phyloP scores from a whole-genome alignment of 495 filamentous ascomycete genomes.

The Gamarada debralockiae region DNA sequence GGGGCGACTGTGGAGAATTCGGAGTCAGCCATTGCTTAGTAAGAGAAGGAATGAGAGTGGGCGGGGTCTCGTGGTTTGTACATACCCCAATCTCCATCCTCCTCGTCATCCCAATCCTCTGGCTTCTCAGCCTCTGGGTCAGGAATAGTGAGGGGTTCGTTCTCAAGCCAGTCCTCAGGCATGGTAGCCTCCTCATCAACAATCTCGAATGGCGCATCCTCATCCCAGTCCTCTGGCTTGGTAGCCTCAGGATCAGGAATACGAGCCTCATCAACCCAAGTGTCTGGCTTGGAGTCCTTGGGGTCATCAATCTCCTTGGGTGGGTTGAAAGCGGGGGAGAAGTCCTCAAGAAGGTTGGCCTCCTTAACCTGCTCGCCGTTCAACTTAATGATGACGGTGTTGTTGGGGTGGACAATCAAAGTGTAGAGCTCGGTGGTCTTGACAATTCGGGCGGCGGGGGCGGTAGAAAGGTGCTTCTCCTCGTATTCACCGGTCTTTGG shows the following conservation, averaged over 20 bases:
- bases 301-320: slow-evolving; percentile 94
- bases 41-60: too few relatives aligned
- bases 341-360: slow-evolving; percentile 92
- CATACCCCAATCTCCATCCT: slow-evolving; percentile 99
- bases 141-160: slow-evolving; percentile 79
- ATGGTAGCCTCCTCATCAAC: slow-evolving; percentile 87
- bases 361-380: slow-evolving; percentile 82
- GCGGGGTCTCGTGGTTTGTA: too few relatives aligned
- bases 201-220: slow-evolving; percentile 95
- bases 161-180: slow-evolving; percentile 94
- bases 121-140: slow-evolving; percentile 98
- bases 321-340: slow-evolving; percentile 90
- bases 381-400: slow-evolving; percentile 87
- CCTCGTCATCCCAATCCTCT: slow-evolving; percentile 99
- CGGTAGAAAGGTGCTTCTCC: slow-evolving; percentile 94
- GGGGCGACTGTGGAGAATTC: too few relatives aligned
- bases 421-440: slow-evolving; percentile 95
- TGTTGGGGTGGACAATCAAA: slow-evolving; percentile 90
- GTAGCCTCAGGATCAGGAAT: slow-evolving; percentile 90
- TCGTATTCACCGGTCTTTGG: slow-evolving; percentile 99
- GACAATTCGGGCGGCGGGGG: slow-evolving; percentile 79
- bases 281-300: slow-evolving; percentile 89
- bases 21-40: too few relatives aligned
- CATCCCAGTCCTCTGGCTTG: slow-evolving; percentile 99
- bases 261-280: slow-evolving; percentile 91